Percentiles rank a stretch among this genome's conserved stretches.
These are phyloP conservation scores for Dendrocalamus sinicus DNA, from an alignment of 176 grass and related monocot genomes.

Conservation along the genomic window DNA sequence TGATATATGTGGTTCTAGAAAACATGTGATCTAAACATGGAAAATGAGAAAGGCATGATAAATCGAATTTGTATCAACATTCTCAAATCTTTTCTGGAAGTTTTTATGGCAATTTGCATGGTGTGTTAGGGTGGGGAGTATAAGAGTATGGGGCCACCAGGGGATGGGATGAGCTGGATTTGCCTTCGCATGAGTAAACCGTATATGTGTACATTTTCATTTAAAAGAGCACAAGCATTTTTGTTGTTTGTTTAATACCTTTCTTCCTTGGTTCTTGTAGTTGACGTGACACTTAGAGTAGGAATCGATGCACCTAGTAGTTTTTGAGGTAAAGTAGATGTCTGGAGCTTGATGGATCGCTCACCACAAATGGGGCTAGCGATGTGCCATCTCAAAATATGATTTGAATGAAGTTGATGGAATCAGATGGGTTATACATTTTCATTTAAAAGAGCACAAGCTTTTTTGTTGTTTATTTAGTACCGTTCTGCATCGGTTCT, in stretches of 20 bases:
- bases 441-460: background rate
- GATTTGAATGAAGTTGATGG: no score
- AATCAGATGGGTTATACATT: background rate
- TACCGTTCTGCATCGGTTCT: background rate
- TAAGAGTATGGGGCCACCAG: background rate
- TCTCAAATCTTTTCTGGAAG: slow-evolving; percentile 2
- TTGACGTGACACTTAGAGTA: slow-evolving; percentile 11
- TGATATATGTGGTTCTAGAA: background rate
- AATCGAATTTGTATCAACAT: slow-evolving; percentile 1
- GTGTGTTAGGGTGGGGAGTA: background rate
- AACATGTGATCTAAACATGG: slow-evolving; percentile 17
- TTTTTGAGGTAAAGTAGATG: slow-evolving; percentile 22
- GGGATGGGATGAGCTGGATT: background rate
- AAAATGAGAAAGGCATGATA: background rate
- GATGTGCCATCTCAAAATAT: no score
- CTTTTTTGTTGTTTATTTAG: slow-evolving; percentile 18
- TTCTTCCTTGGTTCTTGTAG: background rate
- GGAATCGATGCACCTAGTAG: slow-evolving; percentile 5
- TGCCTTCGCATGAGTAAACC: background rate
- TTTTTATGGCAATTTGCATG: background rate
- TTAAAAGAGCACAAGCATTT: background rate
- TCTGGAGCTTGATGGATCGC: background rate
- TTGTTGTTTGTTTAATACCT: slow-evolving; percentile 9
- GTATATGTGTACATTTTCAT: slow-evolving; percentile 7
- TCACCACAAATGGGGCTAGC: no score